Evolutionary conservation across 139 green algal species (phyloP), one percentile per base, ranked within the genome.

Genomic region (Gonium pectorale): DNA sequence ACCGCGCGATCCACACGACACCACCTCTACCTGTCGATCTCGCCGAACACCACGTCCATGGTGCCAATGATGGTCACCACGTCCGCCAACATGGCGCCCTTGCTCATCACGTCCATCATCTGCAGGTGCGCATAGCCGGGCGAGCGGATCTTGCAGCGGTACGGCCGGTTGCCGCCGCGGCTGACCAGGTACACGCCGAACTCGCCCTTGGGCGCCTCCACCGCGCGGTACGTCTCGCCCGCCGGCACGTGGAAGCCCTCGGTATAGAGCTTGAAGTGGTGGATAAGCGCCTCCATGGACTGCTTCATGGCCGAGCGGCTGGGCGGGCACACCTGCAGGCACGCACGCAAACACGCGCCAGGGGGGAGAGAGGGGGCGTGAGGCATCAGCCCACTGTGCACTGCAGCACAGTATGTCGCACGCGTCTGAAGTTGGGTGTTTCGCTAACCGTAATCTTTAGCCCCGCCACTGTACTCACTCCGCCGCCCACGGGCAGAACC

Each of bases 41-140:
- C 95, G 33, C 95, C 95, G 89, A 97, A 98, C 79, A 98, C 95
- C 64, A 98, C 94, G 70, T 98, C 95, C 89, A 96, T 90, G 7
- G 93, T 97, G 66, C 94, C 93, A 38, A 98, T 97, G 69, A 97
- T 96, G 41, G 94, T 96, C 67, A 97, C 94, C 35, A 97, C 93
- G 64, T 98, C 95, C 31, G 95, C 95, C 49, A 98, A 79, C 93
- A 97, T 97, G 67, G 95, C 91, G 71, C 91, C 88, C 81, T 88
- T 87, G 43, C 85, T 85, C 81, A 97, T 93, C 56, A 94, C 92
- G 79, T 98, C 95, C 59, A 96, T 72, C 83, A 89, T 92, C 72
- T 83, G 88, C 83, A 96, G 86, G 85, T 96, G 93, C 49, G 91
- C 92, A 90, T 94, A 96, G 31, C 94, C 94, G 24, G 92, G 92